Evolutionary conservation across 2,329 filamentous ascomycete genomes (phyloP).

Genomic region (Fusarium hainanense): DNA sequence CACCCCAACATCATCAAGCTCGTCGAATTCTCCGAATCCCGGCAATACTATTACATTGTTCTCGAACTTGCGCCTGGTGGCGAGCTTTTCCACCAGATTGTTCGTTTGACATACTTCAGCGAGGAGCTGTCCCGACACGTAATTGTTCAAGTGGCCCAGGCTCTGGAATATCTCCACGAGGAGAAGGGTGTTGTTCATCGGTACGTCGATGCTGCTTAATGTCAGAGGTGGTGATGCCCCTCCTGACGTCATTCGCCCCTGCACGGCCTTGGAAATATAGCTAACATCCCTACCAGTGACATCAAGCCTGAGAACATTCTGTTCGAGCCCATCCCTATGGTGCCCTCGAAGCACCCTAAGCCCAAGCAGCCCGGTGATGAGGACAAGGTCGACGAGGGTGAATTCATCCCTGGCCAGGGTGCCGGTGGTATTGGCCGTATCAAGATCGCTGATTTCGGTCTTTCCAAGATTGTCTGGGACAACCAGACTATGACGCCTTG

Average conservation of each 20-base stretch:
- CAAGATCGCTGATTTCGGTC: slow-evolving; percentile 97
- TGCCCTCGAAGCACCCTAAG: slow-evolving; percentile 83
- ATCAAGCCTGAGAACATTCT: slow-evolving; percentile 99
- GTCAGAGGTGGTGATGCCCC: slow-evolving; percentile 38
- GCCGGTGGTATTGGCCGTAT: slow-evolving; percentile 92
- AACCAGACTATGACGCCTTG: slow-evolving; percentile 99
- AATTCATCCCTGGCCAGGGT: slow-evolving; percentile 84
- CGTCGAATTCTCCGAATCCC: slow-evolving; percentile 91
- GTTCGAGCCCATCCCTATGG: slow-evolving; percentile 85
- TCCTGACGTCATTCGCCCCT: slow-evolving; percentile 46
- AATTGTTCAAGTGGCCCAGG: slow-evolving; percentile 93
- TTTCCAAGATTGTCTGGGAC: slow-evolving; percentile 99
- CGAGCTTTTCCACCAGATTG: slow-evolving; percentile 98
- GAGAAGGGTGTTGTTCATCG: slow-evolving; percentile 96
- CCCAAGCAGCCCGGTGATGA: slow-evolving; percentile 89
- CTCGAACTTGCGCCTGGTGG: slow-evolving; percentile 94
- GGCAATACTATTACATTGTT: slow-evolving; percentile 97
- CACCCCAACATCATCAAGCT: slow-evolving; percentile 97
- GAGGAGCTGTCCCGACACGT: slow-evolving; percentile 95
- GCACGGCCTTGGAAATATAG: slow-evolving; percentile 27
- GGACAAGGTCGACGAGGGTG: slow-evolving; percentile 96
- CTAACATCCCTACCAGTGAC: slow-evolving; percentile 68
- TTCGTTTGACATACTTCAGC: slow-evolving; percentile 97
- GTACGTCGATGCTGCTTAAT: slow-evolving; percentile 63
- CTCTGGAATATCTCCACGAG: slow-evolving; percentile 92